Evolutionary conservation across 768 basidiomycete genomes (phyloP).

Genomic region (Lactifluus echinatus): DNA sequence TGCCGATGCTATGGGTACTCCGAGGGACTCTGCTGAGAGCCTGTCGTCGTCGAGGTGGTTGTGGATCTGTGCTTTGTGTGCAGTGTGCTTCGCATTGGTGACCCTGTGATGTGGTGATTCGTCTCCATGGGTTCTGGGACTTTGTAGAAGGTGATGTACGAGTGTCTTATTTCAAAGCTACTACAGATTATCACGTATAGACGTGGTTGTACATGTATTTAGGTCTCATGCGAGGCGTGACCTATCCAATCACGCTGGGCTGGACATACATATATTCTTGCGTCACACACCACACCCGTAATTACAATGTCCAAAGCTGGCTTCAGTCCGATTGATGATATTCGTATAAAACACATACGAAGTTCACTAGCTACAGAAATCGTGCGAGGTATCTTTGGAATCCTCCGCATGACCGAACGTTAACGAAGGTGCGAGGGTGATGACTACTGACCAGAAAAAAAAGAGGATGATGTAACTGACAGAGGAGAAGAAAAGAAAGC

Average conservation of each 20-base stretch:
- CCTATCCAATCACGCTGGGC: too few relatives aligned
- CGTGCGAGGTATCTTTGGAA: constrained; percentile 14
- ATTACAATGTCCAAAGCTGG: background rate
- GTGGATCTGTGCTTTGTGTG: background rate
- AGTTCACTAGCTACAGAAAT: constrained; percentile 16
- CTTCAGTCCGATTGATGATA: background rate
- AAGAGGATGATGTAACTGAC: constrained; percentile 2
- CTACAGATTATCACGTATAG: background rate
- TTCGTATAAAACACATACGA: constrained; percentile 6
- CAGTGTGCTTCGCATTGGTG: background rate
- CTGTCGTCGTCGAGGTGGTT: background rate
- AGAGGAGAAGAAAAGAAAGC: background rate
- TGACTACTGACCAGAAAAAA: background rate
- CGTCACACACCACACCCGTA: background rate
- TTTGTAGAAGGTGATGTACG: background rate
- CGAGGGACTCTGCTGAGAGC: background rate
- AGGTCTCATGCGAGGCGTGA: too few relatives aligned
- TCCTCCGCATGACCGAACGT: background rate
- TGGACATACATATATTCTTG: too few relatives aligned
- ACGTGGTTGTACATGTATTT: too few relatives aligned
- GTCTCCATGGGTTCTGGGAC: background rate
- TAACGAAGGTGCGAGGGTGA: background rate
- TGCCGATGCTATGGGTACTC: constrained; percentile 22
- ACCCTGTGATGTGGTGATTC: background rate
- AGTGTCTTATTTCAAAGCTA: too few relatives aligned